phyloP scores from a whole-genome alignment of 768 basidiomycete genomes.

The Mycena maculata region DNA sequence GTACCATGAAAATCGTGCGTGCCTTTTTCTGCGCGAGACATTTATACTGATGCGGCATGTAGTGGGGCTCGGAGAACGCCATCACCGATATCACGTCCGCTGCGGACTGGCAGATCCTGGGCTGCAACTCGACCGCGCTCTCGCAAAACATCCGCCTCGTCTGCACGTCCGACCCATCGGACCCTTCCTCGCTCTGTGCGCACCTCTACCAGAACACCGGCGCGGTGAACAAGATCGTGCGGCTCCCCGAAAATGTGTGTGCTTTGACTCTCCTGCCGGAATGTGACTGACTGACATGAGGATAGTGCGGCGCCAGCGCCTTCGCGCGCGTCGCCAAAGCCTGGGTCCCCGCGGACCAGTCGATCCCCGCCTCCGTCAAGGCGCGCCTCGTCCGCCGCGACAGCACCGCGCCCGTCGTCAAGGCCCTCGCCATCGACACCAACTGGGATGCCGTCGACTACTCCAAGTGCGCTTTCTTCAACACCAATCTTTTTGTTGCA shows the following conservation, averaged over 20 bases:
- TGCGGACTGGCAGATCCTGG: slow-evolving; percentile 54
- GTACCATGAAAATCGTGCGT: slow-evolving; percentile 24
- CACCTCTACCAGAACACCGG: slow-evolving; percentile 46
- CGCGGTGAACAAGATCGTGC: slow-evolving; percentile 48
- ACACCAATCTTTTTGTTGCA: background rate
- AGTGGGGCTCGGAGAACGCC: slow-evolving; percentile 38
- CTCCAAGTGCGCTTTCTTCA: slow-evolving; percentile 18
- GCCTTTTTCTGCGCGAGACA: too few relatives aligned
- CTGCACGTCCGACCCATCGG: slow-evolving; percentile 39
- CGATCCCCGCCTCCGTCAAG: slow-evolving; percentile 10
- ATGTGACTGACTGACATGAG: background rate
- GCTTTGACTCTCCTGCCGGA: background rate
- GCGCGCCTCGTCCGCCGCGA: slow-evolving; percentile 12
- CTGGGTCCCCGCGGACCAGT: slow-evolving; percentile 25
- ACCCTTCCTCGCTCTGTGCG: slow-evolving; percentile 37
- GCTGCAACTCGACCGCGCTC: slow-evolving; percentile 44
- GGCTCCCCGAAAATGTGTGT: slow-evolving; percentile 48
- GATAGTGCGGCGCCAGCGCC: slow-evolving; percentile 23
- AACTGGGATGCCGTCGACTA: slow-evolving; percentile 22
- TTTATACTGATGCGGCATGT: background rate
- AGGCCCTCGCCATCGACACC: slow-evolving; percentile 22
- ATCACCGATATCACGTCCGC: slow-evolving; percentile 54
- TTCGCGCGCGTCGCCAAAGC: slow-evolving; percentile 23
- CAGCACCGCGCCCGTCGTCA: slow-evolving; percentile 10
- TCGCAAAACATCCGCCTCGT: slow-evolving; percentile 51